phyloP scores from a whole-genome alignment of 2,329 filamentous ascomycete genomes.

The Setomelanomma holmii region DNA sequence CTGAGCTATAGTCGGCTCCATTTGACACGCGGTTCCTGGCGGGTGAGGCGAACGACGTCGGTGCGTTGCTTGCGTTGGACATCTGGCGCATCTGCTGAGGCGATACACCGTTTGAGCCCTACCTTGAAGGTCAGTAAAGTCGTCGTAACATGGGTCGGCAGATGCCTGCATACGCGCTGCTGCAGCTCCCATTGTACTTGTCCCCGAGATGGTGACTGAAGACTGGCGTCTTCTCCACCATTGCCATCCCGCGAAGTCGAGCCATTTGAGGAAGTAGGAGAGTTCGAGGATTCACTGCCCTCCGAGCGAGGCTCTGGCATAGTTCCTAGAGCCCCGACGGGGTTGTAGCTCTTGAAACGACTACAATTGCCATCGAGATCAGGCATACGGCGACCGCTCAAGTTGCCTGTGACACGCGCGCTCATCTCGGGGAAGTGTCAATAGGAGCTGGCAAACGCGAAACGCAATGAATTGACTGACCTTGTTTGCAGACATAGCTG shows the following conservation, averaged over 20 bases:
- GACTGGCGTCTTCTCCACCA: background rate
- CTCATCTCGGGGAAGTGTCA: slow-evolving; percentile 17
- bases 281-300: slow-evolving; percentile 15
- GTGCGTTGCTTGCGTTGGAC: background rate
- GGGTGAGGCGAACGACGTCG: background rate
- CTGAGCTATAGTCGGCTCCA: slow-evolving; percentile 1
- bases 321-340: slow-evolving; percentile 9
- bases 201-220: slow-evolving; percentile 5
- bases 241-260: slow-evolving; percentile 11
- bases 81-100: background rate
- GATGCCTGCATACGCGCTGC: background rate
- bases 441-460: background rate
- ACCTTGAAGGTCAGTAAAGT: background rate
- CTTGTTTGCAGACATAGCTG: slow-evolving; percentile 4
- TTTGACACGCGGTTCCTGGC: background rate
- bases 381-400: background rate
- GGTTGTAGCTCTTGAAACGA: slow-evolving; percentile 7
- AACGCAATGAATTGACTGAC: slow-evolving; percentile 11
- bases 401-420: slow-evolving; percentile 1
- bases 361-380: background rate
- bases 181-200: no score
- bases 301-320: slow-evolving; percentile 9
- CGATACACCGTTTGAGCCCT: background rate
- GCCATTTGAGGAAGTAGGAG: slow-evolving; percentile 15
- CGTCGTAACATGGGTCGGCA: background rate